Conservation (phyloP, 2,329 filamentous ascomycete species). For the Penicillium sp. region DNA sequence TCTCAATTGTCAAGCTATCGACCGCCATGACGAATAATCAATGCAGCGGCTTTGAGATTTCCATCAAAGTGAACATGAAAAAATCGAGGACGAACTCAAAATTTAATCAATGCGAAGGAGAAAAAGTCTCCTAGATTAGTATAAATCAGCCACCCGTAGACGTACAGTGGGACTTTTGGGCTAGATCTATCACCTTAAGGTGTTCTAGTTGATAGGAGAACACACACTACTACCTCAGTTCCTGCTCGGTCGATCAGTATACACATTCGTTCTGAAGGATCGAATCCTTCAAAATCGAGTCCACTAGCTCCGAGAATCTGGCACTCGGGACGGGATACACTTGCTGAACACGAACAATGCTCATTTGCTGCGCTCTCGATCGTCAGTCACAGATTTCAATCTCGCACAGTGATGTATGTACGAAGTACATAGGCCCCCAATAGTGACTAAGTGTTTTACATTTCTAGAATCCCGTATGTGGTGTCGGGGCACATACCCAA, state of each 20-base stretch:
- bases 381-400: neutral
- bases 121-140: neutral
- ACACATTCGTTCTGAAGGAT: neutral
- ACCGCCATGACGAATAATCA: slow-evolving; percentile 6
- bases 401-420: neutral
- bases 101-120: neutral
- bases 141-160: neutral
- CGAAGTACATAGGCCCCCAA: neutral
- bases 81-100: neutral
- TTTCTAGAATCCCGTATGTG: neutral
- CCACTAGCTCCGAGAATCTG: neutral
- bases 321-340: neutral
- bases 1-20: slow-evolving; percentile 13
- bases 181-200: neutral
- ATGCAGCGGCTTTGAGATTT: neutral
- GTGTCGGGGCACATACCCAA: neutral
- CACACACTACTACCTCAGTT: neutral
- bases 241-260: neutral
- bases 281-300: neutral
- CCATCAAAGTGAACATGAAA: neutral
- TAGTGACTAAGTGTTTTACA: neutral
- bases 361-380: neutral
- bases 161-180: neutral
- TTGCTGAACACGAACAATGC: neutral
- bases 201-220: neutral